Evolutionary conservation across 2,329 filamentous ascomycete genomes (phyloP), one percentile per base, ranked within the genome.

Genomic region (Sporothrix phasma): DNA sequence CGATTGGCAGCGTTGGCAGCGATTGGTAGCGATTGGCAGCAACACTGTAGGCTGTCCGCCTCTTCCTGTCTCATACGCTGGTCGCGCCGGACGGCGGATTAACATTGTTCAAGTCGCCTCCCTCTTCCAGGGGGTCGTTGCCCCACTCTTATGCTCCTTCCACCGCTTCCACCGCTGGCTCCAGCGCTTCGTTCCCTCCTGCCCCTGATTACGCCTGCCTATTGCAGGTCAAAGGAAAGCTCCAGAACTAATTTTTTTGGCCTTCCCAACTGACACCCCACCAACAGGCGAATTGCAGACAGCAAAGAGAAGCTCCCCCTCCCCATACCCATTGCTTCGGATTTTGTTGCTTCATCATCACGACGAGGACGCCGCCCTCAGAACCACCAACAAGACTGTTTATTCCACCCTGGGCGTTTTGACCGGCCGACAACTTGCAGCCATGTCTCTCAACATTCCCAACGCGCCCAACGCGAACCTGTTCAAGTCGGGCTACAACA

Each of bases 401-500:
- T 53, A 43, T 15, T 13, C 34, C n/a, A 24, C 37, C 11, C 34
- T 43, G 46, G 59, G 34, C 6, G 39, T 31, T 58, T 51, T 37
- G 31, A 37, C 26, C 49, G n/a, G 19, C 43, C 62, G 22, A 63
- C 11, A 54, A 19, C 19, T 51, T 29, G 26, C 59, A 47, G 73
- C 69, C 71, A 97, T 99, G 94, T 99, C 94, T 78, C 86, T 99
- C 75, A 90, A 92, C 75, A 95, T 99, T 75, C 94, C 94, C 69
- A 90, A 87, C 77, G 93, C 94, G 72, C 94, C 94, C 68, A 96
- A 97, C 76, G 84, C 89, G 73, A 89, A 89, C 76, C 85, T 97
- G 46, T 97, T 99, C 84, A 97, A 97, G 82, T 83, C 87, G 72
- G 93, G 93, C 72, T 99, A 99, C 80, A 92, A 92, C 78, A 96